Percentiles rank a stretch among this genome's conserved stretches.
Conservation (phyloP, 2,329 filamentous ascomycete genomes). For the Talaromyces amestolkiae region DNA sequence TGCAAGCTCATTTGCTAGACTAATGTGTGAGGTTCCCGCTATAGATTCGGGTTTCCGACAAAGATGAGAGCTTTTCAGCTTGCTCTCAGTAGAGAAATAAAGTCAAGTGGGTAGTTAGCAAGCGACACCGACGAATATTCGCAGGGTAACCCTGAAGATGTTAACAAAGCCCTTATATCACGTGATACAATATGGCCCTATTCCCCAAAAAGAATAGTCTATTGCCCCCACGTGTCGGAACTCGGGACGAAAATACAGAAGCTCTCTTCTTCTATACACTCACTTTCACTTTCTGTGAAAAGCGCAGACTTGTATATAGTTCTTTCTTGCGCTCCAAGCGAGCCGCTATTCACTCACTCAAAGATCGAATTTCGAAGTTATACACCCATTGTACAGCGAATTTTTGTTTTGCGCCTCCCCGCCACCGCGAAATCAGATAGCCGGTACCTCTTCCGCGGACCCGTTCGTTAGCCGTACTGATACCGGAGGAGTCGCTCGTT, state of each 20-base stretch:
- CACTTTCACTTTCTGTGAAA: neutral
- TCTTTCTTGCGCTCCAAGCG: neutral
- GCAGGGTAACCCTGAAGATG: neutral
- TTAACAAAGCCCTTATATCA: neutral
- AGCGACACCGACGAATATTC: neutral
- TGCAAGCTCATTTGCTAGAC: neutral
- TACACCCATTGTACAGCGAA: neutral
- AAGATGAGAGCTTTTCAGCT: neutral
- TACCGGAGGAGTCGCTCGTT: neutral
- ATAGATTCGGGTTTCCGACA: neutral
- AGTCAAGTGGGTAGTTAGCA: neutral
- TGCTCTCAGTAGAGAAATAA: neutral
- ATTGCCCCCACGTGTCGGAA: neutral
- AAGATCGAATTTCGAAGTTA: neutral
- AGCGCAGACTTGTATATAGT: slow-evolving; percentile 6
- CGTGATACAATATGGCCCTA: neutral
- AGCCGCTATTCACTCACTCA: neutral
- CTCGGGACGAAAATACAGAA: neutral
- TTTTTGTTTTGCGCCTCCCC: neutral
- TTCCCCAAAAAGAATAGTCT: neutral
- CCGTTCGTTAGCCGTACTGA: neutral
- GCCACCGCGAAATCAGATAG: slow-evolving; percentile 3
- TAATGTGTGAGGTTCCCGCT: neutral
- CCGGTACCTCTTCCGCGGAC: slow-evolving; percentile 3
- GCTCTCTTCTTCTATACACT: neutral